Evolutionary conservation across 495 filamentous ascomycete genomes (phyloP).

Genomic region (Lichenothelia convexa): DNA sequence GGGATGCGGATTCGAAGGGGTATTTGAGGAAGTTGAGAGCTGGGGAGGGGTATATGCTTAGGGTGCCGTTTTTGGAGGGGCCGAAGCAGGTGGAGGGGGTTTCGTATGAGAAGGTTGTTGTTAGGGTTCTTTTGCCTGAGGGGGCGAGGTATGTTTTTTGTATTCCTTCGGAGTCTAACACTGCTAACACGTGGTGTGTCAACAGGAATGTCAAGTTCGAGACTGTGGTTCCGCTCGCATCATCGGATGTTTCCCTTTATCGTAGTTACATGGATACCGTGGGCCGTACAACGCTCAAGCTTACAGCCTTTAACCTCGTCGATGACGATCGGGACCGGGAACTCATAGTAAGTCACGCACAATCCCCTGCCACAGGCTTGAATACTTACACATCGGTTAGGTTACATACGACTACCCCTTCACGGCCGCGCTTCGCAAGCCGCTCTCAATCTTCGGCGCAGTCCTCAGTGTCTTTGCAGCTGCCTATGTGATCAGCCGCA

Average conservation of each 20-base stretch:
- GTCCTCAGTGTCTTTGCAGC: conserved; percentile 54
- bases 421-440: conserved; percentile 63
- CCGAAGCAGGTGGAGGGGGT: conserved; percentile 69
- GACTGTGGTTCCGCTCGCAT: conserved; percentile 38
- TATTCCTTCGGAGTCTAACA: conserved; percentile 18
- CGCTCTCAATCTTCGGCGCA: conserved; percentile 62
- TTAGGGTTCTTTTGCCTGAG: conserved; percentile 77
- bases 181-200: too few species aligned
- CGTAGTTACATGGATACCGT: conserved; percentile 89
- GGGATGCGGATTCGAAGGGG: conserved; percentile 65
- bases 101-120: conserved; percentile 62
- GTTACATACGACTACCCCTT: conserved; percentile 79
- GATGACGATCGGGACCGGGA: conserved; percentile 73
- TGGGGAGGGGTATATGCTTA: conserved; percentile 58
- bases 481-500: conserved; percentile 54
- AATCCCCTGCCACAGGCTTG: not conserved
- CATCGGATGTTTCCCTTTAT: conserved; percentile 39
- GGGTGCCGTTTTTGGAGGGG: conserved; percentile 90
- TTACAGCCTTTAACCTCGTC: conserved; percentile 69
- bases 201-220: conserved; percentile 50
- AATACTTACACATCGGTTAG: too few species aligned
- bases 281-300: conserved; percentile 64
- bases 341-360: conserved; percentile 36
- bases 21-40: conserved; percentile 47
- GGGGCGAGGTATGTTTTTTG: conserved; percentile 53